Conservation (phyloP, 208 protist genomes). For the Leishmania lainsoni region DNA sequence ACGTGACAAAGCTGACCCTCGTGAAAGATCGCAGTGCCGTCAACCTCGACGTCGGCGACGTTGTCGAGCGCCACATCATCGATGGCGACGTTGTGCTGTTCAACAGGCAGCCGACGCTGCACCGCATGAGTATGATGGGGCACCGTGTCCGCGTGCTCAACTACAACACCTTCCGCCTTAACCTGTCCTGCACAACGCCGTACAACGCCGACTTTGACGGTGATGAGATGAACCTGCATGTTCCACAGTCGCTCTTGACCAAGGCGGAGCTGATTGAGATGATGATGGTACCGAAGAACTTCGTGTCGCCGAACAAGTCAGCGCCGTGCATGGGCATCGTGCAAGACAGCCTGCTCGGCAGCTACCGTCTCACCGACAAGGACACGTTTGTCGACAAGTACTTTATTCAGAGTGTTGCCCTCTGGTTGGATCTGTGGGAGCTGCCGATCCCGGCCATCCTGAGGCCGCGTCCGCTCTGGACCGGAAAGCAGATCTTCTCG, state of each 20-base stretch:
- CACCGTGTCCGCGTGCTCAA: constrained; percentile 97
- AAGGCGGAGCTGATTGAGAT: constrained; percentile 97
- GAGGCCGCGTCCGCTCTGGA: constrained; percentile 98
- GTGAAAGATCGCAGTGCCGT: constrained; percentile 82
- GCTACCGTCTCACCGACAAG: constrained; percentile 93
- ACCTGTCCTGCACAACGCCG: constrained; percentile 98
- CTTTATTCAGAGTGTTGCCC: constrained; percentile 98
- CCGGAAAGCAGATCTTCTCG: constrained; percentile 99
- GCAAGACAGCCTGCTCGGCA: constrained; percentile 98
- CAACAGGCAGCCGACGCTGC: constrained; percentile 99
- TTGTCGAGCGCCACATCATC: constrained; percentile 98
- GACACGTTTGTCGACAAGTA: constrained; percentile 97
- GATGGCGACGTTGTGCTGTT: constrained; percentile 99
- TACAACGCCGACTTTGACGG: constrained; percentile 99
- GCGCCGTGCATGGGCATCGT: constrained; percentile 99
- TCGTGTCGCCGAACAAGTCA: constrained; percentile 99
- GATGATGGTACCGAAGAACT: constrained; percentile 99
- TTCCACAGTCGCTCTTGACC: constrained; percentile 97
- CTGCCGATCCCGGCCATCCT: constrained; percentile 98
- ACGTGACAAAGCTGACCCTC: constrained; percentile 92
- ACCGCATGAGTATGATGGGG: constrained; percentile 99
- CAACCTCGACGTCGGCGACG: constrained; percentile 89
- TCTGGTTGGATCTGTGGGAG: constrained; percentile 96
- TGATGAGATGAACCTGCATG: constrained; percentile 99
- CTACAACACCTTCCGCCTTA: constrained; percentile 99